Conservation (phyloP, 1,139 yeast genomes). For the Entelexis paramagnoliae region DNA sequence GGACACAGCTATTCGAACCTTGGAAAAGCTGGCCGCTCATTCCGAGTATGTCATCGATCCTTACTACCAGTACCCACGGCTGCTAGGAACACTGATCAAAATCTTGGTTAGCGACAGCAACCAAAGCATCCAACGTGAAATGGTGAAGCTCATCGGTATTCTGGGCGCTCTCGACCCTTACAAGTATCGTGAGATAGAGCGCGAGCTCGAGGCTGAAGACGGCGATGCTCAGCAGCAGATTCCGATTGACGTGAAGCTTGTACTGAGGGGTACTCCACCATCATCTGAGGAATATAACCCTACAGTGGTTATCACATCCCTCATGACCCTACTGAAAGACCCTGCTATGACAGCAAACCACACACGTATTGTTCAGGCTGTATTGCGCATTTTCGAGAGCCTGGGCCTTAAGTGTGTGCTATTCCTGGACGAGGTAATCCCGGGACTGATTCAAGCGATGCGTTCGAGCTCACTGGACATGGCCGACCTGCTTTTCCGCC, state of each 20-base stretch:
- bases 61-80: conserved; percentile 76
- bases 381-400: conserved; percentile 81
- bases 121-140: conserved; percentile 64
- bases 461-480: conserved; percentile 69
- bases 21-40: conserved; percentile 82
- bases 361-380: conserved; percentile 82
- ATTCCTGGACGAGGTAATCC: conserved; percentile 75
- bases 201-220: conserved; percentile 44
- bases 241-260: conserved; percentile 75
- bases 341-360: conserved; percentile 79
- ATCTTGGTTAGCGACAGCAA: conserved; percentile 63
- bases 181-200: conserved; percentile 84
- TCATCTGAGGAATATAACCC: conserved; percentile 91
- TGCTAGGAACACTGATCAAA: conserved; percentile 68
- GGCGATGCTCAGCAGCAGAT: conserved; percentile 65
- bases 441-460: conserved; percentile 81
- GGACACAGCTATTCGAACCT: conserved; percentile 77
- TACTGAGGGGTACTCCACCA: conserved; percentile 92
- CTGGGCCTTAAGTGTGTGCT: conserved; percentile 81
- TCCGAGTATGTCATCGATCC: conserved; percentile 96
- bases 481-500: conserved; percentile 84
- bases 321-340: conserved; percentile 76
- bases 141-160: conserved; percentile 80
- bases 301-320: conserved; percentile 79
- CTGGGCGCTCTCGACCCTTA: conserved; percentile 96